Evolutionary conservation across 1,284 basidiomycete genomes (phyloP), one percentile per base, ranked within the genome.

Genomic region (Cronartium ribicola): DNA sequence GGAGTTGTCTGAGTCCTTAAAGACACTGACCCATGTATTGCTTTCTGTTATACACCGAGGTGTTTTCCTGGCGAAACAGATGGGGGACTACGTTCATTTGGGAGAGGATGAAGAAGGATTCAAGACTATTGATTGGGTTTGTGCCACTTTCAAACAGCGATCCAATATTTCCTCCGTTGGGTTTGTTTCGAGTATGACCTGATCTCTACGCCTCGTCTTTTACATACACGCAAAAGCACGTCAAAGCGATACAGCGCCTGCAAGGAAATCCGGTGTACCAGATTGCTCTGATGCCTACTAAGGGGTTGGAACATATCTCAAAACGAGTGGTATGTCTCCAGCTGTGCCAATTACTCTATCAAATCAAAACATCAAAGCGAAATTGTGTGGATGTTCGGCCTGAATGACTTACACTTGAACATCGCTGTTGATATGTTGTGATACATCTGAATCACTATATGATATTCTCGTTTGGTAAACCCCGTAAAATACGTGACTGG

Each of bases 191-290:
- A 13, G 39, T 11, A 1, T 29, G n/a, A 51, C 40, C 46, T 29
- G 29, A 48, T 14, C 46, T 0, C 5, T 51, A 8, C n/a, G 14
- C n/a, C 1, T 6, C 20, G 20, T 67, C 40, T 37, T 5, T 59
- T 41, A 57, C 20, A 8, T 37, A 39, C 22, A 41, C 11, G 60
- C 36, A 5, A 20, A 20, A 71, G 68, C 68, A 71, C 46, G 22
- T 63, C 46, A 48, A 64, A 17, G 60, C 61, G 43, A 36, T 71
- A 11, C 43, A 60, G 40, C 51, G 40, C 7, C 61, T 71, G n/a
- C 68, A 44, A 22, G 68, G 68, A 63, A 63, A 63, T 20, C 68
- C 68, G 29, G 68, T 71, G 14, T 71, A 71, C 37, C 60, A 71
- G 57, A 63, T 71, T 14, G 68, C 68, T 37, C 5, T 71, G 29